Conservation (phyloP, 2,329 filamentous ascomycete genomes). For the Simplicillium aogashimaense region DNA sequence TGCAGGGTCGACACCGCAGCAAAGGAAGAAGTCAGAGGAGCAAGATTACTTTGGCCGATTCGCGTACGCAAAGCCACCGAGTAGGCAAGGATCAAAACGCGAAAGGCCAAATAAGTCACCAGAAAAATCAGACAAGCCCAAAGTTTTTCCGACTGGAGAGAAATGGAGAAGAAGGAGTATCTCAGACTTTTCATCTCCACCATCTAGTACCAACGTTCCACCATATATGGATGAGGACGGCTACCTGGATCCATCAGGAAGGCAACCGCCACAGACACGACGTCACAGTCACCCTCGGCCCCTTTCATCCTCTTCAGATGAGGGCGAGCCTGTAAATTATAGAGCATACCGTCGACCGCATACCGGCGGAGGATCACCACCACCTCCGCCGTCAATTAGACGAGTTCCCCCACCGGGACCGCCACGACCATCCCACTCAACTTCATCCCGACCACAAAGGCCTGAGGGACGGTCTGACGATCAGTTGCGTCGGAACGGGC, state of each 20-base stretch:
- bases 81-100: constrained; percentile 21
- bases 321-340: constrained; percentile 17
- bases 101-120: constrained; percentile 20
- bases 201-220: constrained; percentile 16
- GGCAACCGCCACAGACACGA: constrained; percentile 21
- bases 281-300: constrained; percentile 40
- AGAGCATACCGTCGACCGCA: constrained; percentile 11
- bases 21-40: constrained; percentile 18
- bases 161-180: constrained; percentile 37
- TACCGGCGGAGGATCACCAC: constrained; percentile 3
- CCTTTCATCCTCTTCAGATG: constrained; percentile 32
- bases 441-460: constrained; percentile 20
- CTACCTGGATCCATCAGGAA: constrained; percentile 23
- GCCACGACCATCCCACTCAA: constrained; percentile 10
- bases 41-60: constrained; percentile 22
- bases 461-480: constrained; percentile 25
- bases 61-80: constrained; percentile 30
- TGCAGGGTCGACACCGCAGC: constrained; percentile 9
- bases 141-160: constrained; percentile 24
- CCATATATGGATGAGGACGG: constrained; percentile 16
- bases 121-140: constrained; percentile 23
- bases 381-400: constrained; percentile 4
- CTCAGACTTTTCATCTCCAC: constrained; percentile 35
- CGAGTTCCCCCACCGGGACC: constrained; percentile 7
- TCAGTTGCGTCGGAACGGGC: constrained; percentile 21